A percentile compares a stretch with the other conserved stretches of the same genome.
phyloP scores from a whole-genome alignment of 2,329 filamentous ascomycete species.

The Fusarium luffae region DNA sequence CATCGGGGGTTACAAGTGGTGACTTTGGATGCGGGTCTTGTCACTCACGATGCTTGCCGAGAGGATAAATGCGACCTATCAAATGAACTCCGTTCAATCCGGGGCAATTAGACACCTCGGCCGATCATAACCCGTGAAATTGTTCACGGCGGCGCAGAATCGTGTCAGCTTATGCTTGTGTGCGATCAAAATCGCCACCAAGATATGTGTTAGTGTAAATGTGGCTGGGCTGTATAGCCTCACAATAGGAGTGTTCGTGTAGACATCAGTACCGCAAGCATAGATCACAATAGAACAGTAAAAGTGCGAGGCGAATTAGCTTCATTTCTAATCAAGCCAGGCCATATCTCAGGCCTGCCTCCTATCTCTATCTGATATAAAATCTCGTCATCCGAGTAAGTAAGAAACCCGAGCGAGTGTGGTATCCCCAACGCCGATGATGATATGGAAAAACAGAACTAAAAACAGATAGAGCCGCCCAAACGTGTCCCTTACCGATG shows the following conservation, averaged over 20 bases:
- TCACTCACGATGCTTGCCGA: background rate
- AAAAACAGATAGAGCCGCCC: conserved; percentile 20
- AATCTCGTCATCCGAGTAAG: conserved; percentile 14
- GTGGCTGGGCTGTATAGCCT: background rate
- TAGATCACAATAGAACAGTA: background rate
- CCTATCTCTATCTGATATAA: conserved; percentile 35
- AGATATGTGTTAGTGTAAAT: background rate
- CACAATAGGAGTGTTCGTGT: background rate
- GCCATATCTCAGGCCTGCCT: conserved; percentile 23
- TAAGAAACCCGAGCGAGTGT: conserved; percentile 43
- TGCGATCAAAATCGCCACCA: conserved; percentile 12
- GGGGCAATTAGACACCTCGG: background rate
- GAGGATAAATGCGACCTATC: background rate
- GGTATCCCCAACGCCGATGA: conserved; percentile 44
- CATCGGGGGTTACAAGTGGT: background rate
- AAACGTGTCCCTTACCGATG: conserved; percentile 37
- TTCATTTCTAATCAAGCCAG: conserved; percentile 49
- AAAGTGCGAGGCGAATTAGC: conserved; percentile 47
- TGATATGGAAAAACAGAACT: conserved; percentile 33
- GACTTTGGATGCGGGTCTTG: background rate
- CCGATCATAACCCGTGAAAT: background rate
- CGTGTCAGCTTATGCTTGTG: conserved; percentile 5
- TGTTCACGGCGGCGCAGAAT: background rate
- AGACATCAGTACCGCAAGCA: background rate
- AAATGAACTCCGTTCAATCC: background rate